Base-by-base conservation (phyloP, 2,329 filamentous ascomycete genomes). In the Lecanicillium sp. region DNA sequence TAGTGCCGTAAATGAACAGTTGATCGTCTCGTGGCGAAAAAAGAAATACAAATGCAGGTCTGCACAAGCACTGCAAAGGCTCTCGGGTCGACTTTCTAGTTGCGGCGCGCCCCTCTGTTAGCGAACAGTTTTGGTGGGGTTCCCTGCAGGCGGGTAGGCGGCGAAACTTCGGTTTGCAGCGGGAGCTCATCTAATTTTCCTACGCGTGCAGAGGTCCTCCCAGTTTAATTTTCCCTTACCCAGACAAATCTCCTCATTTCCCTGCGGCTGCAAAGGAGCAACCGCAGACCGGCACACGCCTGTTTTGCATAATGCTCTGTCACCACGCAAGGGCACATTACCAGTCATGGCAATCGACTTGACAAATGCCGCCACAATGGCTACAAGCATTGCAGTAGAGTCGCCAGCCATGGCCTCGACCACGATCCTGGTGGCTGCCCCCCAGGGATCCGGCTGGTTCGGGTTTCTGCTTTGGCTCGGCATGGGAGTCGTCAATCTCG, bases 401-500 rank as follows among this genome's bases (percentile, higher is more conserved):
- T 64, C 33, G 55, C 62, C 18, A 30, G 59, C 59, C 43, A 55
- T 71, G 49, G 64, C 47, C 47, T 51, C 51, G n/a, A 45, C 49
- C 18, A 40, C 51, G 49, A 35, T 60, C 44, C 55, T 62, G 41
- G 55, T 56, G 31, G 53, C 58, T 43, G 51, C 54, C 29, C 58
- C 65, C 43, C 53, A 59, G 45, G 59, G 67, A 3, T 64, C 61
- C 13, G 70, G 74, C 31, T 80, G 75, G 75, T 63, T 80, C 33
- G 73, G 75, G 16, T 55, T 75, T 37, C 57, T 80, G 39, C 75
- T 69, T 15, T 67, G 68, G 54, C 51, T 78, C 46, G 62, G 76
- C n/a, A 57, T 79, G 43, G 65, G 64, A 45, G 52, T 73, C 29
- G 59, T 82, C 41, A 75, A 76, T 38, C 52, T 76, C 29, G 57